These are phyloP conservation scores for Candida adriatica DNA, from an alignment of 805 yeast species.

Conservation along the genomic window DNA sequence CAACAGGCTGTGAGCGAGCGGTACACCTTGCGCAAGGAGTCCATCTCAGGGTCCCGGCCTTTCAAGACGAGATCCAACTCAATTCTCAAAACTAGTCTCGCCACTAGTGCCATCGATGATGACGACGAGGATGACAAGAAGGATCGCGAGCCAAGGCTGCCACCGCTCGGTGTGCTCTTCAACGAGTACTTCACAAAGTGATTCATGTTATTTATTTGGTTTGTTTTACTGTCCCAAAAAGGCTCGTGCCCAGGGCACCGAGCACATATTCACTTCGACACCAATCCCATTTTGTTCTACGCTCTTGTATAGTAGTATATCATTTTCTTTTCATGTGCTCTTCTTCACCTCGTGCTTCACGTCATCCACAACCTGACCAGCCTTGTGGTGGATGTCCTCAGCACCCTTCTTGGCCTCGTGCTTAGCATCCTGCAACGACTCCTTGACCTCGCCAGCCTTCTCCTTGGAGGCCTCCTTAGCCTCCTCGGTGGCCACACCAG, in stretches of 20 bases:
- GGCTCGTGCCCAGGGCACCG: no score
- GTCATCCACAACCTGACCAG: not conserved
- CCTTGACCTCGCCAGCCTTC: slow-evolving; percentile 1
- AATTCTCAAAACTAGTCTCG: slow-evolving; percentile 5
- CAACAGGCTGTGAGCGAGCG: slow-evolving; percentile 9
- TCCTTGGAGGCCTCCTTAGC: not conserved
- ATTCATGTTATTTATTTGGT: no score
- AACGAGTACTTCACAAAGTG: slow-evolving; percentile 16
- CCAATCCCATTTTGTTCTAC: no score
- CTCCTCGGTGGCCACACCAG: no score
- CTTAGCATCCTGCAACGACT: slow-evolving; percentile 8
- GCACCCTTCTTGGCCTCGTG: slow-evolving; percentile 7
- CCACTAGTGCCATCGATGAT: slow-evolving; percentile 8
- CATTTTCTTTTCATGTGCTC: no score
- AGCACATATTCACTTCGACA: no score
- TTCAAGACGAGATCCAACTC: slow-evolving; percentile 10
- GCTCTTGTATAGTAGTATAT: no score
- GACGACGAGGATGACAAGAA: slow-evolving; percentile 13
- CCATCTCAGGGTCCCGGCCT: slow-evolving; percentile 1
- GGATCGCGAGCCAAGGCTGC: slow-evolving; percentile 6
- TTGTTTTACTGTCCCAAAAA: no score
- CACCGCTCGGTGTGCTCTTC: slow-evolving; percentile 16
- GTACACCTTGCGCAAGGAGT: slow-evolving; percentile 7
- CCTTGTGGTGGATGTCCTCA: slow-evolving; percentile 1
- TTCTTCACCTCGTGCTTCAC: slow-evolving; percentile 2